Evolutionary conservation across 2,329 filamentous ascomycete species (phyloP).

Genomic region (Exophiala oligosperma): DNA sequence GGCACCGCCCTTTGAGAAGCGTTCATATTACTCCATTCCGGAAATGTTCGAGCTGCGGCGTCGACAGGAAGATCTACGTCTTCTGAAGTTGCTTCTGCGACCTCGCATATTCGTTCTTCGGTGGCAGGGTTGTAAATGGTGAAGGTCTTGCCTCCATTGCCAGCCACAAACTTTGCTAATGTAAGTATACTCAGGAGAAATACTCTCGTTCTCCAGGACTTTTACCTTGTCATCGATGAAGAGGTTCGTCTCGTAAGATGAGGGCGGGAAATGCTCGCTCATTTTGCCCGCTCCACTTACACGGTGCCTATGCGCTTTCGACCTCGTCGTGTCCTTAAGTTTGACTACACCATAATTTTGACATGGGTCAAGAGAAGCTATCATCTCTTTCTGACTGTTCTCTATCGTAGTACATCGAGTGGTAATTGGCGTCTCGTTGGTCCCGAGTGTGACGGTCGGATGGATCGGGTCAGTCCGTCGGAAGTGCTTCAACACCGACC

Average conservation of each 20-base stretch:
- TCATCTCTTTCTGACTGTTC: too few relatives aligned
- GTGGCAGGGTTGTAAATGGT: not conserved
- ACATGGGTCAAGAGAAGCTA: too few relatives aligned
- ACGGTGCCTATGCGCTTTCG: too few relatives aligned
- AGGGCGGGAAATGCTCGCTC: too few relatives aligned
- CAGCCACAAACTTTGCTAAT: not conserved
- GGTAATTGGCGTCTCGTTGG: too few relatives aligned
- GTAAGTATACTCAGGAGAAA: not conserved
- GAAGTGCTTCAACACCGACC: too few relatives aligned
- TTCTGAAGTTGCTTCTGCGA: slow-evolving; percentile 32
- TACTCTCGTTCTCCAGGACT: not conserved
- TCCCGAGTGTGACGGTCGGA: too few relatives aligned
- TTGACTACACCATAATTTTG: too few relatives aligned
- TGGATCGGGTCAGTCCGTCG: too few relatives aligned
- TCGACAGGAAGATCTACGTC: slow-evolving; percentile 38
- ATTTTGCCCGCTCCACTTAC: too few relatives aligned
- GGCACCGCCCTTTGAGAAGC: slow-evolving; percentile 32
- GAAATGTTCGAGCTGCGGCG: slow-evolving; percentile 37
- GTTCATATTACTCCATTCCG: slow-evolving; percentile 37
- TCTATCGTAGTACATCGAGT: too few relatives aligned
- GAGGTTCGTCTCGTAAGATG: not conserved
- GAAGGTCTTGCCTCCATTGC: not conserved
- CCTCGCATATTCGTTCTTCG: slow-evolving; percentile 15
- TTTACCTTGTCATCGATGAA: slow-evolving; percentile 3
- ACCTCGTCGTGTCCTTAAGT: too few relatives aligned